Evolutionary conservation across 257 asterid genomes (phyloP).

Genomic region (Ehretia macrophylla): DNA sequence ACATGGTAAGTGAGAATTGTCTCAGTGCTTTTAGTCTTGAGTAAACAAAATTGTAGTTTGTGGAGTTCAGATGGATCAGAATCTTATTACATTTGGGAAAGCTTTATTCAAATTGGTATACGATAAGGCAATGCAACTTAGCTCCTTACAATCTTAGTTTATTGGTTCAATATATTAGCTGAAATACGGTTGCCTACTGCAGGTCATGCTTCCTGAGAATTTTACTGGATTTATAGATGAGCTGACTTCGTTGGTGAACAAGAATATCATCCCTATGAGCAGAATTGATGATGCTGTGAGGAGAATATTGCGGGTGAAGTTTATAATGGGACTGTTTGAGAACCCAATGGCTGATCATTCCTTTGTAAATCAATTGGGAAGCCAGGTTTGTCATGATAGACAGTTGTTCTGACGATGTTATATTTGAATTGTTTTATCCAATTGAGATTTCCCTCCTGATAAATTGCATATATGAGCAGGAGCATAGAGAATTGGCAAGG

Average conservation of each 20-base stretch:
- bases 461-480: slow-evolving; percentile 22
- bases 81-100: too few species aligned
- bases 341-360: slow-evolving; percentile 40
- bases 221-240: slow-evolving; percentile 24
- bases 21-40: not conserved
- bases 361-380: slow-evolving; percentile 31
- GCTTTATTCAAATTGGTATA: not conserved
- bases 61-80: too few species aligned
- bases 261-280: slow-evolving; percentile 32
- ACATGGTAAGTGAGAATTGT: slow-evolving; percentile 15
- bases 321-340: slow-evolving; percentile 37
- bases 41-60: too few species aligned
- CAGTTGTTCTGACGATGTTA: too few species aligned
- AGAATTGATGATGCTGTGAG: slow-evolving; percentile 44
- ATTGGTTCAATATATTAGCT: not conserved
- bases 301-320: slow-evolving; percentile 41
- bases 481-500: slow-evolving; percentile 64
- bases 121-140: not conserved
- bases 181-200: not conserved
- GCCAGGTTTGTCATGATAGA: not conserved
- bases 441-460: too few species aligned
- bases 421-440: too few species aligned
- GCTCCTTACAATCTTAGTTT: not conserved
- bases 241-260: slow-evolving; percentile 27
- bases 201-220: slow-evolving; percentile 42